Evolutionary conservation across 2,329 filamentous ascomycete species (phyloP), one percentile per base, ranked within the genome.

Genomic region (Botrytis fragariae): DNA sequence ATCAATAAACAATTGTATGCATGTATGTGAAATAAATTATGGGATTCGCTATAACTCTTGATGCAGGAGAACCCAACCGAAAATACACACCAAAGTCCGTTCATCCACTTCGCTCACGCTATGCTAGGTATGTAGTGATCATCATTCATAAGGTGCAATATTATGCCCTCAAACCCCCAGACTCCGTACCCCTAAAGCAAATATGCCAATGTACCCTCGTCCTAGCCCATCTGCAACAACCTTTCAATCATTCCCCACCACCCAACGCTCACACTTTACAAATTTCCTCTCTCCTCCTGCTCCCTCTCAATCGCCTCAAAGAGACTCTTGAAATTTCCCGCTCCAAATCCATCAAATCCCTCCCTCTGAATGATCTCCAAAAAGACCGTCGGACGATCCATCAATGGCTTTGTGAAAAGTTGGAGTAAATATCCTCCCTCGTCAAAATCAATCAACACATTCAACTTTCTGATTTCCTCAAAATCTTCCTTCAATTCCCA

Each of bases 291-390:
- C 82, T 92, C 86, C 63, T 90, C 94, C 86, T 98, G 95, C 83
- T 98, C 95, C 69, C 95, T 86, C 87, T 98, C 95, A 82, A 98
- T 97, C 4, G 95, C 95, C 86, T 98, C 95, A 79, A 98, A 98
- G 78, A 98, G 80, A 75, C 92, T 94, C 89, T 94, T 97, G 85
- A 98, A 98, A 83, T 98, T 98, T 1, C 95, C 95, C 0, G 95
- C 95, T 6, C 95, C 95, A 78, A 98, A 98, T 0, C 95, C 95
- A 45, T 92, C 91, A 82, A 98, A 98, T 76, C 94, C 91, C 79
- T 97, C 91, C 73, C 95, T 86, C 86, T 98, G 94, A 79, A 98
- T 98, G 79, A 98, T 97, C 87, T 98, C 95, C 76, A 98, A 90
- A 81, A 98, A 98, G 42, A 98, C 95, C 5, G 95, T 98, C 37